Percentiles rank a stretch among this genome's conserved stretches.
Evolutionary conservation across 352 stramenopile species (phyloP).

Genomic region (Pythium apleroticum): DNA sequence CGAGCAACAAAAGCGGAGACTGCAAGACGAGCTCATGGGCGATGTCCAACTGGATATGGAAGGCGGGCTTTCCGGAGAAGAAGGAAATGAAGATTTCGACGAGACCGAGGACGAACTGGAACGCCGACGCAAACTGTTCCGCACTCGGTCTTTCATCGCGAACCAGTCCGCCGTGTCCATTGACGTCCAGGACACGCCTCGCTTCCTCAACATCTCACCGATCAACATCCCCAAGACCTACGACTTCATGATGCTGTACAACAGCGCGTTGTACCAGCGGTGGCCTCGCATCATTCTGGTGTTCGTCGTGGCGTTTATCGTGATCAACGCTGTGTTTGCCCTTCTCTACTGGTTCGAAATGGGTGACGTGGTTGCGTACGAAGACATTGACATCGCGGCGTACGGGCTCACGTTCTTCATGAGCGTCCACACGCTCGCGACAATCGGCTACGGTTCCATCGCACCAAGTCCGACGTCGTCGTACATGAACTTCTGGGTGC

Average conservation of each 20-base stretch:
- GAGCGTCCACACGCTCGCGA: conserved; percentile 81
- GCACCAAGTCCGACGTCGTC: conserved; percentile 40
- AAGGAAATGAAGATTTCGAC: conserved; percentile 13
- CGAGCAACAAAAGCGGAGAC: conserved; percentile 35
- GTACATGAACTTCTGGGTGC: conserved; percentile 82
- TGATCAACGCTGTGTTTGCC: conserved; percentile 62
- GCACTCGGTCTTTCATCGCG: conserved; percentile 10
- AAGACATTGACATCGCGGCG: conserved; percentile 43
- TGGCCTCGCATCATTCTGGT: conserved; percentile 73
- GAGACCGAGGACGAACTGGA: conserved; percentile 18
- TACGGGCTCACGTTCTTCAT: conserved; percentile 81
- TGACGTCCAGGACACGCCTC: conserved; percentile 78
- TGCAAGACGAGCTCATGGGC: conserved; percentile 50
- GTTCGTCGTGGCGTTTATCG: conserved; percentile 70
- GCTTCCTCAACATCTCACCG: conserved; percentile 67
- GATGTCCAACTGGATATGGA: conserved; percentile 23
- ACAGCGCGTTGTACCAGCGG: conserved; percentile 66
- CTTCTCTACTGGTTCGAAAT: conserved; percentile 60
- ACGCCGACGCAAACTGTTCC: conserved; percentile 15
- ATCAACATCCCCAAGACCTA: conserved; percentile 82
- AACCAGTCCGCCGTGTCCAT: conserved; percentile 55
- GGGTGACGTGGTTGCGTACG: conserved; percentile 39
- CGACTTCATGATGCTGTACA: conserved; percentile 79
- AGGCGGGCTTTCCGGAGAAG: conserved; percentile 6
- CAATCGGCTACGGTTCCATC: conserved; percentile 81